These are phyloP conservation scores for Septoria petroselini DNA, from an alignment of 2,329 filamentous ascomycete species.

Conservation along the genomic window DNA sequence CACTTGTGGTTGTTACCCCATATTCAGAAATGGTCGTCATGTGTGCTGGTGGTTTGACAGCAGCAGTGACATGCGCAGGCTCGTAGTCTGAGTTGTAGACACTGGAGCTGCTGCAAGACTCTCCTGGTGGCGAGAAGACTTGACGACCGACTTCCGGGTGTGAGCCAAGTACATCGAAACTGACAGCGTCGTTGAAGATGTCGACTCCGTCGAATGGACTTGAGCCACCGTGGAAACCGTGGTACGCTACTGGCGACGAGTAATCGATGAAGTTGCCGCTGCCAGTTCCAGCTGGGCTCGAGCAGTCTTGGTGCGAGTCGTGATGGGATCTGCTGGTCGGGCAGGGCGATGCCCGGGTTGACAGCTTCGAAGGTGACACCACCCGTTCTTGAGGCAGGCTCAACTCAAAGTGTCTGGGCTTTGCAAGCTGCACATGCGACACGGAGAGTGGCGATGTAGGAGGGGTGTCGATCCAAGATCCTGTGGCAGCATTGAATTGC, in stretches of 20 bases:
- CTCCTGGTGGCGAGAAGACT: conserved; percentile 32
- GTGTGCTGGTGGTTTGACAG: conserved; percentile 21
- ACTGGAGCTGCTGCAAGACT: conserved; percentile 31
- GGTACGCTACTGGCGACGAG: conserved; percentile 20
- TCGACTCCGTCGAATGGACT: conserved; percentile 25
- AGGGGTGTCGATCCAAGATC: conserved; percentile 35
- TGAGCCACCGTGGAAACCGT: conserved; percentile 24
- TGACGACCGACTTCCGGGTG: conserved; percentile 29
- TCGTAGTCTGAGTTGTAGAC: conserved; percentile 32
- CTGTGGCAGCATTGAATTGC: conserved; percentile 25
- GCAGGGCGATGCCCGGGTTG: conserved; percentile 26
- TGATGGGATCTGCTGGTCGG: conserved; percentile 13
- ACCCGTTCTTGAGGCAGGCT: conserved; percentile 24
- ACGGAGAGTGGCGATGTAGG: conserved; percentile 33
- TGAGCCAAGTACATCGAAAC: conserved; percentile 27
- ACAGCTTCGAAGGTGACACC: conserved; percentile 31
- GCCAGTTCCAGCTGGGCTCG: conserved; percentile 21
- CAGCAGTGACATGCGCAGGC: conserved; percentile 22
- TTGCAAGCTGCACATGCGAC: conserved; percentile 13
- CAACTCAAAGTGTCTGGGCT: conserved; percentile 27
- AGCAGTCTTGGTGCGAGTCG: conserved; percentile 10
- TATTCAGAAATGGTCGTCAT: conserved; percentile 73
- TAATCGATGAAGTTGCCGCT: conserved; percentile 20
- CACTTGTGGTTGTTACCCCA: conserved; percentile 64
- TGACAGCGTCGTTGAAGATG: conserved; percentile 25